phyloP scores from a whole-genome alignment of 129 eudicot genomes.

The Artemisia annua region DNA sequence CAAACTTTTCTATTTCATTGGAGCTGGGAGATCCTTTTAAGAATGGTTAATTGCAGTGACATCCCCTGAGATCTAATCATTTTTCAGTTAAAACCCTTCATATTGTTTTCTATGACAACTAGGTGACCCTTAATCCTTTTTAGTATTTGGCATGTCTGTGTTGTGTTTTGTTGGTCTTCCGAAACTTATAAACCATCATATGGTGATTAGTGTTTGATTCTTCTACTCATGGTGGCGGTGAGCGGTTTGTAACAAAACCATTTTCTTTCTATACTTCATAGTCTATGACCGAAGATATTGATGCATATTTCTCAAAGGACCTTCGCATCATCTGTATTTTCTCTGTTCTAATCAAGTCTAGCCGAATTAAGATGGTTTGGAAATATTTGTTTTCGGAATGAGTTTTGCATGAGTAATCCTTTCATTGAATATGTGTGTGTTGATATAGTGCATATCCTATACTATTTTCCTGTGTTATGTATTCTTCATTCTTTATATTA shows the following conservation, averaged over 20 bases:
- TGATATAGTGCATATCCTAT: background rate
- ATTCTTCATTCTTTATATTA: background rate
- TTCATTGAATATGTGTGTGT: background rate
- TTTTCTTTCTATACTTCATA: background rate
- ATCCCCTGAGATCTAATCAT: background rate
- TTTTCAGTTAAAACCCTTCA: background rate
- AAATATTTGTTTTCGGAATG: no score
- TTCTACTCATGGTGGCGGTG: background rate
- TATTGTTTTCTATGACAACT: background rate
- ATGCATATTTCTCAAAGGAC: background rate
- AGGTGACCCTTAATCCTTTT: background rate
- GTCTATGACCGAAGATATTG: background rate
- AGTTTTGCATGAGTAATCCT: background rate
- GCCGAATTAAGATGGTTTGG: background rate
- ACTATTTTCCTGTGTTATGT: background rate
- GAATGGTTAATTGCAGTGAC: background rate
- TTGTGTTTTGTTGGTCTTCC: conserved; percentile 1
- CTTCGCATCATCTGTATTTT: background rate
- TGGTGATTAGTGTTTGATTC: background rate
- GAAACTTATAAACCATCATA: background rate
- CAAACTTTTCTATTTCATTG: conserved; percentile 29
- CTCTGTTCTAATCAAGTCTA: background rate
- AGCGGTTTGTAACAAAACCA: background rate
- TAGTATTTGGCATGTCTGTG: conserved; percentile 2
- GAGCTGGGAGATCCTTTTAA: conserved; percentile 16